phyloP scores from a whole-genome alignment of 495 filamentous ascomycete genomes.

The Viridothelium virens region DNA sequence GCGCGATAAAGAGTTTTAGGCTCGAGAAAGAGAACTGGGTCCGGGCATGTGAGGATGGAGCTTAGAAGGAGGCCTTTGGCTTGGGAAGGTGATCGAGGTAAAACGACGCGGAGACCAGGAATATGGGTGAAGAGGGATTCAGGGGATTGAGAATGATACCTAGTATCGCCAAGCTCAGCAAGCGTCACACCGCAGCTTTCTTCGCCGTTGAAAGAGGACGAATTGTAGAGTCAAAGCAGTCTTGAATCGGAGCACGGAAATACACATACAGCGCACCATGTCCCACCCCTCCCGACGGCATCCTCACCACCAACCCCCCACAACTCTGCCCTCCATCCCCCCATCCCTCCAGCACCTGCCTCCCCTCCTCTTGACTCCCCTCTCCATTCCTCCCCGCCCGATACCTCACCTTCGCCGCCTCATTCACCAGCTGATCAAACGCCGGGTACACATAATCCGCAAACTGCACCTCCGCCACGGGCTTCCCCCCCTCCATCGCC shows the following conservation, averaged over 20 bases:
- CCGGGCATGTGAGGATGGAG: slow-evolving; percentile 70
- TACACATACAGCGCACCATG: slow-evolving; percentile 73
- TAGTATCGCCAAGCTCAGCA: slow-evolving; percentile 22
- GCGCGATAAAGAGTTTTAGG: slow-evolving; percentile 93
- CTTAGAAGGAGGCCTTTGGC: slow-evolving; percentile 82
- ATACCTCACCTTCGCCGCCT: slow-evolving; percentile 89
- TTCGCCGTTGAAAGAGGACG: too few species aligned
- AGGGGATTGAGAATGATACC: slow-evolving; percentile 89
- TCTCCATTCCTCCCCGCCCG: slow-evolving; percentile 52
- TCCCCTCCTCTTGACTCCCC: neutral
- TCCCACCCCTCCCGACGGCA: slow-evolving; percentile 93
- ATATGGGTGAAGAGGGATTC: slow-evolving; percentile 89
- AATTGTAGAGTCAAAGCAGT: neutral
- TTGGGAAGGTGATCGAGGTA: slow-evolving; percentile 83
- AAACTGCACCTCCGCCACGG: slow-evolving; percentile 95
- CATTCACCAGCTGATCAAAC: slow-evolving; percentile 96
- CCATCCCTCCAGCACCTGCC: slow-evolving; percentile 39
- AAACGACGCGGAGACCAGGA: slow-evolving; percentile 80
- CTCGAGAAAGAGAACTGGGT: slow-evolving; percentile 94
- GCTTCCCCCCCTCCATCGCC: slow-evolving; percentile 84
- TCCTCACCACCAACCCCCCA: slow-evolving; percentile 70
- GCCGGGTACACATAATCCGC: slow-evolving; percentile 96
- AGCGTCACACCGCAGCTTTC: too few species aligned
- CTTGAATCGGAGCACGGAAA: neutral
- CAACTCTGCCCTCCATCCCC: slow-evolving; percentile 20